Conservation (phyloP, 1,284 basidiomycete species). For the Austroboletus novae-zelandiae region DNA sequence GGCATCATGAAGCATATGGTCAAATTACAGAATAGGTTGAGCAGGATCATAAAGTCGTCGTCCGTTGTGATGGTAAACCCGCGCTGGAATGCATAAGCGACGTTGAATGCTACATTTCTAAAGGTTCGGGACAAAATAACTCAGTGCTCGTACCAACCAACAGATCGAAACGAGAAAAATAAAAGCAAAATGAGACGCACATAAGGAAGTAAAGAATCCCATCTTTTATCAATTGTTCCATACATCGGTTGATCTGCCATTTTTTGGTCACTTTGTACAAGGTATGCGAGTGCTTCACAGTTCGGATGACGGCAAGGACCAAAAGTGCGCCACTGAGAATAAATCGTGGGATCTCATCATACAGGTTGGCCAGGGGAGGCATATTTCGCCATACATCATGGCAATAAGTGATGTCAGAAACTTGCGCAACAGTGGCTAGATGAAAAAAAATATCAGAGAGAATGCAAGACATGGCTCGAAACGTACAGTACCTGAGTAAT, state of each 20-base stretch:
- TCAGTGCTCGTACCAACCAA: neutral
- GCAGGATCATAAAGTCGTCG: neutral
- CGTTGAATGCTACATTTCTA: neutral
- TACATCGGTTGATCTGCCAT: neutral
- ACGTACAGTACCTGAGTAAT: neutral
- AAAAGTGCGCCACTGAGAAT: neutral
- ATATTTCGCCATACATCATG: neutral
- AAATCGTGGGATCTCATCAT: neutral
- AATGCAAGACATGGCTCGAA: neutral
- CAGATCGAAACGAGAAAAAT: neutral
- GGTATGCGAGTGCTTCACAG: neutral
- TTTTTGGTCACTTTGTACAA: neutral
- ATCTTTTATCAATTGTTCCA: neutral
- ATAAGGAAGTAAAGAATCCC: neutral
- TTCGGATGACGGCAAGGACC: neutral
- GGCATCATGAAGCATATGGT: neutral
- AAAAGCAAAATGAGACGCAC: neutral
- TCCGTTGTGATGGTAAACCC: neutral
- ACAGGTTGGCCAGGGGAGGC: neutral
- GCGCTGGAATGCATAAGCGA: neutral
- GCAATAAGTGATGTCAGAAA: neutral
- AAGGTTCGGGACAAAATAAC: neutral
- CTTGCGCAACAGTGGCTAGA: neutral
- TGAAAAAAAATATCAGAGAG: neutral
- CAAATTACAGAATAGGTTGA: neutral